Conservation (phyloP, 768 basidiomycete genomes). For the Mycena galopus region DNA sequence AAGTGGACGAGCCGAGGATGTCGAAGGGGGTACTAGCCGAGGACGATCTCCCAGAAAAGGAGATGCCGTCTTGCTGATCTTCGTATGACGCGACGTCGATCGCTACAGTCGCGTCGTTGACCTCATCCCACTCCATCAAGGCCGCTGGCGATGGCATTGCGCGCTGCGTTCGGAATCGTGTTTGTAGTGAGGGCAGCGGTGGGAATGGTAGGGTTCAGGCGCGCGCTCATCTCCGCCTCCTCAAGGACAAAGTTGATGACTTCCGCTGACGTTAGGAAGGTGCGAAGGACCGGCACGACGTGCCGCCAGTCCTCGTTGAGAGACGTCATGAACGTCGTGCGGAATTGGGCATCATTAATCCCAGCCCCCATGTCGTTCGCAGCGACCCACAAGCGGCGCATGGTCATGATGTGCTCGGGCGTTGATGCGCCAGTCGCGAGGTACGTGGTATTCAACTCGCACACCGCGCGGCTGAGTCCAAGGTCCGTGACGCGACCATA, state of each 20-base stretch:
- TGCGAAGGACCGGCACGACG: no score
- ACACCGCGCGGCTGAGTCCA: constrained; percentile 28
- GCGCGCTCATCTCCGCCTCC: no score
- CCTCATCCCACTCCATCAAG: constrained; percentile 16
- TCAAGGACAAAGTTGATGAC: no score
- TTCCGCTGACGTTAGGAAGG: no score
- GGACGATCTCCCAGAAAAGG: no score
- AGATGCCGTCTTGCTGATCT: no score
- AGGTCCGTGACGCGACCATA: constrained; percentile 32
- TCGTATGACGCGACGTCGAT: neutral
- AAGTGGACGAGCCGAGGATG: no score
- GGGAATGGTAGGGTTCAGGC: no score
- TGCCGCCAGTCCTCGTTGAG: constrained; percentile 25
- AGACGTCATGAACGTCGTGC: constrained; percentile 1
- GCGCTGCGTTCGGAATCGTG: no score
- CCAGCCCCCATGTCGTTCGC: constrained; percentile 34
- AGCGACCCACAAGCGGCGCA: constrained; percentile 32
- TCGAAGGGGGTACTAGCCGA: no score
- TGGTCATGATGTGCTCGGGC: constrained; percentile 31
- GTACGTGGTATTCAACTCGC: constrained; percentile 19
- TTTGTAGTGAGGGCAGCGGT: no score
- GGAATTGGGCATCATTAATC: neutral
- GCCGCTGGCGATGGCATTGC: neutral
- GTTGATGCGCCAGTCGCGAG: constrained; percentile 35
- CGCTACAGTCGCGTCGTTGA: neutral